Percentiles rank a stretch among this genome's conserved stretches.
These are phyloP conservation scores for Pseudoturritis turrita DNA, from an alignment of 345 rosid genomes.

Conservation along the genomic window DNA sequence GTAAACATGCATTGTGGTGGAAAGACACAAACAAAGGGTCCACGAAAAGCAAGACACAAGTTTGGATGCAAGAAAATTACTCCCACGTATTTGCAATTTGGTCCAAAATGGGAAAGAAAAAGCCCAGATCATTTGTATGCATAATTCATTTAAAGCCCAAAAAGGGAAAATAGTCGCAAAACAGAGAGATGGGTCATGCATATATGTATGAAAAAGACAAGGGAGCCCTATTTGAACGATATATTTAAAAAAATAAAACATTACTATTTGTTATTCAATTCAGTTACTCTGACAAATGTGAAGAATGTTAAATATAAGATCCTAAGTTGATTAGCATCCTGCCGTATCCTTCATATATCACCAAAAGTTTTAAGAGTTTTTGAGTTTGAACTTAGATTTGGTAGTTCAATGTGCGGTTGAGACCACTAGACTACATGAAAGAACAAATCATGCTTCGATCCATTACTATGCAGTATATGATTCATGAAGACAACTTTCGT, in stretches of 20 bases:
- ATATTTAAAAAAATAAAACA: neutral
- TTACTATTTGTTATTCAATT: neutral
- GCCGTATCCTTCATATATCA: neutral
- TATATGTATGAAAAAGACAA: neutral
- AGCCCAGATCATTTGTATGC: neutral
- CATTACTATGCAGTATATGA: neutral
- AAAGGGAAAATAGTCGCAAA: neutral
- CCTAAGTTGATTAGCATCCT: neutral
- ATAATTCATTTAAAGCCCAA: neutral
- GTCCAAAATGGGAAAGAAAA: neutral
- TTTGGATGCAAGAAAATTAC: too few species aligned
- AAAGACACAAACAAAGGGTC: too few species aligned
- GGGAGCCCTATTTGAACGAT: neutral
- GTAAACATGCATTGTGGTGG: too few species aligned
- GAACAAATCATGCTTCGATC: too few species aligned
- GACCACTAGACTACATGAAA: too few species aligned
- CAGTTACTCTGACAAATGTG: neutral
- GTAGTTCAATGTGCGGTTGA: too few species aligned
- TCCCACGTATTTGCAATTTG: too few species aligned
- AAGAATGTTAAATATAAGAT: neutral
- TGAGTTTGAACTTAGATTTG: too few species aligned
- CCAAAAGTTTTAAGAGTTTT: too few species aligned
- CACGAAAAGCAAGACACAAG: too few species aligned
- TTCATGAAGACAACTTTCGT: neutral
- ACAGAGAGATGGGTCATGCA: neutral